Conservation (phyloP, 768 basidiomycete species). For the Pleurotus tuber-regium region DNA sequence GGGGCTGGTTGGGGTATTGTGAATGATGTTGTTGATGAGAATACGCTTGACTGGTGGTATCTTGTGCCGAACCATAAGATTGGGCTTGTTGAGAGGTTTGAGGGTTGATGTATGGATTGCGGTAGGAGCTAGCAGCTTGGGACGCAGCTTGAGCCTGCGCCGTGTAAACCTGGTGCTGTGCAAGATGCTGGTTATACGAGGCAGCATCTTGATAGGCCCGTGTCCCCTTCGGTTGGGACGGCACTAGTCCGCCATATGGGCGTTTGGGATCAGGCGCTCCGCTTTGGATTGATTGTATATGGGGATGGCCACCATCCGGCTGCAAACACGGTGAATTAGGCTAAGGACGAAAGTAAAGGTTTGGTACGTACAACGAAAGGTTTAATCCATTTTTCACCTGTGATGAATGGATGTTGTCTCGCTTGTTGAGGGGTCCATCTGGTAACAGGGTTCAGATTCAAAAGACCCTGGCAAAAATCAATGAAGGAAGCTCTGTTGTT, state of each 20-base stretch:
- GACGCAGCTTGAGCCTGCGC: conserved; percentile 79
- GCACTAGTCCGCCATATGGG: conserved; percentile 90
- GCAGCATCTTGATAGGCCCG: conserved; percentile 91
- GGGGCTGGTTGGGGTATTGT: conserved; percentile 35
- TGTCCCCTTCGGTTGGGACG: conserved; percentile 83
- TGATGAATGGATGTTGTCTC: conserved; percentile 93
- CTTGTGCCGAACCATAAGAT: conserved; percentile 31
- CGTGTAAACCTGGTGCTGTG: conserved; percentile 91
- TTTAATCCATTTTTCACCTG: conserved; percentile 92
- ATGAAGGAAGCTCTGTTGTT: conserved; percentile 93
- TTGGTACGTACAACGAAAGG: conserved; percentile 66
- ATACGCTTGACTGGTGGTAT: conserved; percentile 25
- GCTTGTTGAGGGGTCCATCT: conserved; percentile 99
- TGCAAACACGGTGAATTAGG: conserved; percentile 20
- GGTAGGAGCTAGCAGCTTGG: conserved; percentile 65
- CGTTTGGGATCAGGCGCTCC: conserved; percentile 66
- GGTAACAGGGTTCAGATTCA: conserved; percentile 92
- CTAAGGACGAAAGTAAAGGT: conserved; percentile 11
- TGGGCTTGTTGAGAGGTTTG: conserved; percentile 39
- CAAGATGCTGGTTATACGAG: conserved; percentile 90
- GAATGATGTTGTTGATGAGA: conserved; percentile 32
- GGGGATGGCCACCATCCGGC: conserved; percentile 47
- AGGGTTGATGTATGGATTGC: conserved; percentile 76
- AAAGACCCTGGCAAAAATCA: conserved; percentile 93
- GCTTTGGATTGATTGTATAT: conserved; percentile 27